These are phyloP conservation scores for Arabidopsis hybrid DNA, from an alignment of 441 rosid species.

Conservation along the genomic window DNA sequence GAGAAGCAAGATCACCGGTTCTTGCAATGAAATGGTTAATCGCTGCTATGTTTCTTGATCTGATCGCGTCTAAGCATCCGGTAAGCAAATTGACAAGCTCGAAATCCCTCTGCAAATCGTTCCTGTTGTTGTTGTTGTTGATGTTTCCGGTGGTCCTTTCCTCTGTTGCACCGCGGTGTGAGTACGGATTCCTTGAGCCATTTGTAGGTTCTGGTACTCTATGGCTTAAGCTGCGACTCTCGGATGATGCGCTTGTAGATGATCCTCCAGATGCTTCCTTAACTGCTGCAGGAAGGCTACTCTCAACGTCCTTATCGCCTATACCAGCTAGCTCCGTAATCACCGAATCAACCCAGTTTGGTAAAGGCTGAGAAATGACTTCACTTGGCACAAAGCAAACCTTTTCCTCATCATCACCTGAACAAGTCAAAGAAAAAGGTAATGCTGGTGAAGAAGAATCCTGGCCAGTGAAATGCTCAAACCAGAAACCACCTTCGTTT, in stretches of 20 bases:
- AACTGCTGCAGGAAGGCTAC: constrained; percentile 60
- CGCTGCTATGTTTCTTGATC: constrained; percentile 66
- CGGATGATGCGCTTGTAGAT: constrained; percentile 76
- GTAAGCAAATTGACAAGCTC: constrained; percentile 80
- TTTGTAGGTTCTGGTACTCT: constrained; percentile 52
- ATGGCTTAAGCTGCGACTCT: constrained; percentile 67
- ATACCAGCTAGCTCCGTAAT: constrained; percentile 72
- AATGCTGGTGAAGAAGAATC: constrained; percentile 51
- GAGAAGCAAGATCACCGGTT: constrained; percentile 85
- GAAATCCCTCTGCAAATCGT: constrained; percentile 55
- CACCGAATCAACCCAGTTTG: constrained; percentile 73
- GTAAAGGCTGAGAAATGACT: constrained; percentile 72
- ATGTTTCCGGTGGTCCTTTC: constrained; percentile 49
- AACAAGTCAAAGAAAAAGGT: constrained; percentile 79
- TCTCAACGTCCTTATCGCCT: constrained; percentile 71
- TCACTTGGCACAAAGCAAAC: constrained; percentile 76
- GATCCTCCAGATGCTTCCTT: constrained; percentile 78
- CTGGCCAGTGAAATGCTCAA: constrained; percentile 64
- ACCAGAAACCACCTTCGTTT: constrained; percentile 68
- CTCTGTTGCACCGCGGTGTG: constrained; percentile 49
- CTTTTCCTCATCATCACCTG: constrained; percentile 70
- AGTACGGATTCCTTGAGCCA: constrained; percentile 52
- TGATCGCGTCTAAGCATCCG: constrained; percentile 86
- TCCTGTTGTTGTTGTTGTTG: constrained; percentile 57
- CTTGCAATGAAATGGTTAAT: constrained; percentile 72